A percentile compares a stretch with the other conserved stretches of the same genome.
These are phyloP conservation scores for Symbiodinium pilosum DNA, from an alignment of 73 alveolate genomes.

Conservation along the genomic window DNA sequence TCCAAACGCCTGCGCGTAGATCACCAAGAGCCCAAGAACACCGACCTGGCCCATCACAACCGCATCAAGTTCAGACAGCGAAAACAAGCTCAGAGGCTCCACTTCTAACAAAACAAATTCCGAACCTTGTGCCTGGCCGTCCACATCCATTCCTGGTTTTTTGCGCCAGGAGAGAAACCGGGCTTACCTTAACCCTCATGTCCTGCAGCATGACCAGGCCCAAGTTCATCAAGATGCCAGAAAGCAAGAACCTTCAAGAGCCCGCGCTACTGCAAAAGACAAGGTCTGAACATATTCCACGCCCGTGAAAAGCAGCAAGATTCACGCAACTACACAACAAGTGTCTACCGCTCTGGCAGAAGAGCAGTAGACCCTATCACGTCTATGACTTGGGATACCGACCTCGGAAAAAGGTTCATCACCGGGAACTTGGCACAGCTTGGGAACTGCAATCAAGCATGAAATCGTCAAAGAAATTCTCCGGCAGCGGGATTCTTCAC, in stretches of 20 bases:
- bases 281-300: not conserved
- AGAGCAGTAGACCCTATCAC: too few relatives aligned
- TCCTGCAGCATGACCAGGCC: constrained; percentile 92
- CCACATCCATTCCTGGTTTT: constrained; percentile 67
- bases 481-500: too few relatives aligned
- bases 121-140: constrained; percentile 49
- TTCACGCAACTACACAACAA: too few relatives aligned
- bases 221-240: constrained; percentile 85
- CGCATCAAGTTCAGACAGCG: too few relatives aligned
- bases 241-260: constrained; percentile 39
- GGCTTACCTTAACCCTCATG: too few relatives aligned
- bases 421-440: constrained; percentile 57
- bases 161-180: too few relatives aligned
- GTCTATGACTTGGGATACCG: not conserved
- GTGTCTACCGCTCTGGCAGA: too few relatives aligned
- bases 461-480: too few relatives aligned
- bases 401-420: constrained; percentile 86
- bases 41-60: constrained; percentile 25
- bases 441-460: not conserved
- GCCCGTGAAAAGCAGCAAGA: not conserved
- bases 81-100: too few relatives aligned
- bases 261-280: not conserved
- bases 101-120: too few relatives aligned
- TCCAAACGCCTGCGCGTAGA: constrained; percentile 58
- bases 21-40: constrained; percentile 48